Evolutionary conservation across 108 stramenopile species (phyloP), one percentile per base, ranked within the genome.

Genomic region (Bacterosira constricta): DNA sequence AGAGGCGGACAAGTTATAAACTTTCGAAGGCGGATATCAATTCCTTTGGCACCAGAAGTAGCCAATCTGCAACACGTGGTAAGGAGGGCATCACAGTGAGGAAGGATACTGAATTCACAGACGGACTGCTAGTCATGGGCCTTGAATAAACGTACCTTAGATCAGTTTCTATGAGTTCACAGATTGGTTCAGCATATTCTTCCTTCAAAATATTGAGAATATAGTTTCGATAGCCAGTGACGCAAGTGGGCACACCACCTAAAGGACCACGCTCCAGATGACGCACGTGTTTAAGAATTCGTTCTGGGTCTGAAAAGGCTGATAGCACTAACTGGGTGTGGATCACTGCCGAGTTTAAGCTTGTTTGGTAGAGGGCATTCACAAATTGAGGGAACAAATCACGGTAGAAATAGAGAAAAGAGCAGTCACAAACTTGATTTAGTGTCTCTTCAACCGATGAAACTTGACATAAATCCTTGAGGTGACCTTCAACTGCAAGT

Each of bases 331-430:
- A 31, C 36, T 79, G 71, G 7, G 46, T 51, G 42, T 51, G 64
- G 3, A 21, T 58, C 36, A 61, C 13, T n/a, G 63, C 49, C 20
- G 70, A 74, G 15, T 23, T 52, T 54, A 63, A 27, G 34, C 51
- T 79, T 47, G 37, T 46, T 30, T 60, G 57, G 55, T 70, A 75
- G 17, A 83, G 50, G 49, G 10, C 15, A 8, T 46, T 47, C 17
- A 73, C 44, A 58, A 83, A 83, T 20, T 29, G 18, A 10, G 65
- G 64, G 17, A 75, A 72, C 8, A 77, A 49, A 57, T 83, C 76
- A 25, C 73, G 69, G 39, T 83, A 66, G 49, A 83, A 83, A 59
- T 83, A 83, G 5, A 83, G 52, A 34, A 81, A 81, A 12, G 74
- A 71, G 32, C 70, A 73, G 42, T 79, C 78, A 30, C 80, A 75